phyloP scores from a whole-genome alignment of 2,329 filamentous ascomycete species.

The Cercospora sp. region DNA sequence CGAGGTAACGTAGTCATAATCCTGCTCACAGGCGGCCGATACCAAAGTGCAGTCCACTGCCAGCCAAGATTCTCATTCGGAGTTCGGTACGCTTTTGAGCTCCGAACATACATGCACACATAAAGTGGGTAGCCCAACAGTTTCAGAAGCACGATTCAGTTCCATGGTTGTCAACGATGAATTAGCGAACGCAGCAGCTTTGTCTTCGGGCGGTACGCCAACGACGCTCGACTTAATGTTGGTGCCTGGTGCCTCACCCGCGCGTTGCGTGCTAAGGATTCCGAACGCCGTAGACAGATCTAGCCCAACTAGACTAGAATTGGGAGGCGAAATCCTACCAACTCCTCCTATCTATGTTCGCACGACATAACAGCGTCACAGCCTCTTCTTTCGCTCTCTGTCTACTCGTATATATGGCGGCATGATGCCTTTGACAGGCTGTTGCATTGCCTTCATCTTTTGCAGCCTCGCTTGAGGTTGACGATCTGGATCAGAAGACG shows the following conservation, averaged over 20 bases:
- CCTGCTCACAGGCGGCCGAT: not conserved
- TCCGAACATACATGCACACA: not conserved
- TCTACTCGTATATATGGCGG: not conserved
- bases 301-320: not conserved
- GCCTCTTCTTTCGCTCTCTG: not conserved
- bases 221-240: not conserved
- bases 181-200: not conserved
- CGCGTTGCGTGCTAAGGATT: not conserved
- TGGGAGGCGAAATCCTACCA: conserved; percentile 1
- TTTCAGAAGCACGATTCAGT: not conserved
- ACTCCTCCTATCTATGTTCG: not conserved
- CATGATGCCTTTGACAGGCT: not conserved
- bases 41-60: not conserved
- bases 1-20: not conserved
- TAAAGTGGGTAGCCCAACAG: not conserved
- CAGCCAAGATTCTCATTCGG: not conserved
- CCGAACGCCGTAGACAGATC: not conserved
- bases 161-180: not conserved
- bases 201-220: not conserved
- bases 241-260: not conserved
- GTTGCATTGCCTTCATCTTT: not conserved
- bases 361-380: not conserved
- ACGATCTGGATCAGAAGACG: not conserved
- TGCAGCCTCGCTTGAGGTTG: not conserved
- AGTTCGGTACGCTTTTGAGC: not conserved